Conservation (phyloP, 208 protist species). For the Leishmania major region DNA sequence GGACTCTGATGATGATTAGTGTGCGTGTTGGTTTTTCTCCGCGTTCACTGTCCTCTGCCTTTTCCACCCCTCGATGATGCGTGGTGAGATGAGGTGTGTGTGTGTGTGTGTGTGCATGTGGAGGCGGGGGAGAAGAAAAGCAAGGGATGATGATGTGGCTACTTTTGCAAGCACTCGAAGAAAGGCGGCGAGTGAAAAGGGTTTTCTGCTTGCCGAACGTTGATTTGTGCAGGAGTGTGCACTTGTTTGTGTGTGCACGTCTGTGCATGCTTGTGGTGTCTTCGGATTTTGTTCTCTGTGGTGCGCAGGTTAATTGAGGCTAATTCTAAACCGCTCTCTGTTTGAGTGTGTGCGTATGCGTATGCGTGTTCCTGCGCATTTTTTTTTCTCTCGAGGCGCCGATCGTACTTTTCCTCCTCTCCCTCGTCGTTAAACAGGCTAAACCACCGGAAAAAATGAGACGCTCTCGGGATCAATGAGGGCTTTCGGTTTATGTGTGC, state of each 20-base stretch:
- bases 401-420: conserved; percentile 2
- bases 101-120: not conserved
- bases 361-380: not conserved
- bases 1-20: conserved; percentile 64
- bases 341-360: not conserved
- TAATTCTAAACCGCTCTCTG: conserved; percentile 8
- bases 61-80: not conserved
- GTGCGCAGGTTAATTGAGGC: conserved; percentile 11
- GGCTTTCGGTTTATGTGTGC: not conserved
- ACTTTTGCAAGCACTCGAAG: not conserved
- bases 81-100: not conserved
- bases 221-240: not conserved
- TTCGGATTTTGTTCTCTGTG: conserved; percentile 12
- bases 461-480: not conserved
- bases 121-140: not conserved
- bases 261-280: conserved; percentile 14
- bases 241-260: not conserved
- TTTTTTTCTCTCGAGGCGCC: not conserved
- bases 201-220: not conserved
- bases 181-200: not conserved
- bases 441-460: not conserved
- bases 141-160: not conserved
- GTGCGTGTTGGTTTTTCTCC: not conserved
- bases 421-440: not conserved
- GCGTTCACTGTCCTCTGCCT: not conserved